phyloP scores from a whole-genome alignment of 164 flowering plant species.

The Akebia trifoliata region DNA sequence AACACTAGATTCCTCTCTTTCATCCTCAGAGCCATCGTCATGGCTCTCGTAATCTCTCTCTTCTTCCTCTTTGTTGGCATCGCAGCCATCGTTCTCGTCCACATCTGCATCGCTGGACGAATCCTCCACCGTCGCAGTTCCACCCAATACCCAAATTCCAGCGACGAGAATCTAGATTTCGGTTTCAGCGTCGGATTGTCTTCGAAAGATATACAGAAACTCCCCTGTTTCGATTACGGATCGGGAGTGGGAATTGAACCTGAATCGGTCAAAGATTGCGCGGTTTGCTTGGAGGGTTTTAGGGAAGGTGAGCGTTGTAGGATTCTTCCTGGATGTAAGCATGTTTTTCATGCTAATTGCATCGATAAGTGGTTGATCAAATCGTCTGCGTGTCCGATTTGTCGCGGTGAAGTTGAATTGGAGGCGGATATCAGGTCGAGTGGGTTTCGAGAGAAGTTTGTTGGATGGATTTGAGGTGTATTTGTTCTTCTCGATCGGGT shows the following conservation, averaged over 20 bases:
- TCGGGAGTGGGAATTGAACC: background rate
- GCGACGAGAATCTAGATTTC: background rate
- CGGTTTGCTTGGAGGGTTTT: constrained; percentile 52
- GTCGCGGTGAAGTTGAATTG: constrained; percentile 33
- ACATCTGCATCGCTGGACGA: constrained; percentile 37
- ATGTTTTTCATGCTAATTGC: constrained; percentile 54
- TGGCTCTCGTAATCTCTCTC: constrained; percentile 45
- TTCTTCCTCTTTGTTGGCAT: constrained; percentile 60
- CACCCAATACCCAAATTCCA: background rate
- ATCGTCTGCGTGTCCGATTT: constrained; percentile 56
- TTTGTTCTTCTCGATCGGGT: too few species aligned
- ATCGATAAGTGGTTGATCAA: constrained; percentile 54
- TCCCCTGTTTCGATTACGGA: constrained; percentile 33
- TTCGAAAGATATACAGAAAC: constrained; percentile 21
- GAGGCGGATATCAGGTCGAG: too few species aligned
- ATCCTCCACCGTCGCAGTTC: constrained; percentile 32
- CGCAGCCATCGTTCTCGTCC: constrained; percentile 46
- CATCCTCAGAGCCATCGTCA: constrained; percentile 44
- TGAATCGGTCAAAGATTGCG: constrained; percentile 27
- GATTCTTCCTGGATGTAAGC: constrained; percentile 42
- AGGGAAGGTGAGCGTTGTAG: constrained; percentile 48
- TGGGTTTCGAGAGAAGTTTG: too few species aligned
- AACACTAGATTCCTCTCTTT: constrained; percentile 42
- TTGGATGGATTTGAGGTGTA: too few species aligned
- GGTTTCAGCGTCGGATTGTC: constrained; percentile 23